These are phyloP conservation scores for Trichoderma sp. DNA, from an alignment of 2,329 filamentous ascomycete species.

Conservation along the genomic window DNA sequence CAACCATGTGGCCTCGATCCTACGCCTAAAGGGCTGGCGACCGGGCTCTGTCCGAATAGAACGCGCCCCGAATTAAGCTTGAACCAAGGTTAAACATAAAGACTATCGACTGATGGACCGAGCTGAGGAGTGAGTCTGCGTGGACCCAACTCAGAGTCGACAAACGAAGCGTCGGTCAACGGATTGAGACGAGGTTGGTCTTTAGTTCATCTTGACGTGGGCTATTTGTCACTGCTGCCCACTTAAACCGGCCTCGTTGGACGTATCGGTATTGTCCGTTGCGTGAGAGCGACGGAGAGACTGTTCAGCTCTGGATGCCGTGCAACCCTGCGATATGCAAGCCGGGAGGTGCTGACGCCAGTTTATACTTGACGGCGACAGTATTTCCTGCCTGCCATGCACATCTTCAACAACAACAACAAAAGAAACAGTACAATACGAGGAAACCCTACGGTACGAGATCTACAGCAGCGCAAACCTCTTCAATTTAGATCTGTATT, in stretches of 20 bases:
- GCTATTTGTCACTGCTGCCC: not conserved
- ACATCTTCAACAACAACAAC: too few species aligned
- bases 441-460: not conserved
- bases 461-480: not conserved
- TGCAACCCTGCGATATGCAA: not conserved
- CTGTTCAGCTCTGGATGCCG: not conserved
- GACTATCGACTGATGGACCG: not conserved
- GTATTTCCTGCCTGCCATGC: not conserved
- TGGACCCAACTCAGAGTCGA: not conserved
- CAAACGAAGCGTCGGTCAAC: not conserved
- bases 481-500: not conserved
- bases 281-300: not conserved
- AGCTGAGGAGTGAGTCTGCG: not conserved
- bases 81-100: not conserved
- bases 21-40: not conserved
- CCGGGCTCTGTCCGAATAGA: not conserved
- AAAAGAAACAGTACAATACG: not conserved
- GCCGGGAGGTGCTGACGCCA: not conserved
- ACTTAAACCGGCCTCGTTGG: not conserved
- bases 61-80: not conserved
- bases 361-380: not conserved
- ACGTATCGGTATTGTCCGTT: not conserved
- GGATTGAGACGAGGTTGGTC: not conserved
- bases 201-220: not conserved
- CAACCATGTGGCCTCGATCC: not conserved